Base-by-base conservation (phyloP, 805 yeast species). In the Candida ovalis region DNA sequence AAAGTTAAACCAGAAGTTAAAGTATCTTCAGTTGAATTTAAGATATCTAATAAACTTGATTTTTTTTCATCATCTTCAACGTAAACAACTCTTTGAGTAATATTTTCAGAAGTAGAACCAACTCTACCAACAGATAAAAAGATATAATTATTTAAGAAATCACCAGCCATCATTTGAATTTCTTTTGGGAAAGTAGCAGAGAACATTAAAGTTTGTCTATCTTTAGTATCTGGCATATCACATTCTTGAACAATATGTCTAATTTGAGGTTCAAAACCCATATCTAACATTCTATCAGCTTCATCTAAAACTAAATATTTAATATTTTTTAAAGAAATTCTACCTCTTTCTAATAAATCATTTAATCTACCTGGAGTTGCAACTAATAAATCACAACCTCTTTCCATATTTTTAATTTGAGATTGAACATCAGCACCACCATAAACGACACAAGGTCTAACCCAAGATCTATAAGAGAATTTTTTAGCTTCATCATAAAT, bases 241-340 rank as follows among this genome's bases (percentile, higher is more conserved):
- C 95, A 91, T 58, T 87, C 96, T 73, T 92, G 95, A 54, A 94
- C 99, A 66, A 94, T 92, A 70, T 90, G 87, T 81, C 99, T 88
- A 68, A 94, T 94, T 80, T 94, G 99, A 57, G 97, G 97, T 78
- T 94, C 99, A 76, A 94, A 94, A 81, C 99, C 99, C 98, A 94
- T 94, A 82, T 94, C 99, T 75, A 94, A 84, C 99, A 94, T 94
- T 78, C 99, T 88, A 75, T 94, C 99, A 66, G 99, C 99, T 80
- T 92, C 99, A 74, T 92, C 99, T 59, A 94, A 80, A 45, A 94
- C 97, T 69, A 94, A 81, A 73, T 88, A 94, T 71, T 87, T 89
- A 73, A 92, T 89, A 73, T 88, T 89, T 57, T 81, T 78, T 66
- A 94, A 78, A 40, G 97, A 90, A 60, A 94, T 88, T 63, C 82